Conservation (phyloP, 23 red algal species). For the Gracilaria caudata region DNA sequence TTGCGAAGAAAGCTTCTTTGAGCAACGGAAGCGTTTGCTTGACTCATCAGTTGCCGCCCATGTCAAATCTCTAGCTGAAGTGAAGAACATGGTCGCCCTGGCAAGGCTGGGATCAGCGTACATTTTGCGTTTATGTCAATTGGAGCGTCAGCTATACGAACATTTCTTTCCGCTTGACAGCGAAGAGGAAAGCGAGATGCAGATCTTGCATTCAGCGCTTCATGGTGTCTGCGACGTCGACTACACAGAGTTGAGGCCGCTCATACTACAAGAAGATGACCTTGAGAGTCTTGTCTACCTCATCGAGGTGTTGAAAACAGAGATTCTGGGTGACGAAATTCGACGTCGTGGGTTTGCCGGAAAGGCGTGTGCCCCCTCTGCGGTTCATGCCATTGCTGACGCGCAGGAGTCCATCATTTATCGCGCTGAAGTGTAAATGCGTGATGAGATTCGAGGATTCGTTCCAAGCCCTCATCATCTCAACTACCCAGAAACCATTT, state of each 20-base stretch:
- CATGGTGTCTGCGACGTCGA: conserved; percentile 50
- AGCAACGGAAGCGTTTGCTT: conserved; percentile 65
- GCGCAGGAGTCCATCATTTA: conserved; percentile 91
- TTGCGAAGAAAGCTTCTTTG: conserved; percentile 80
- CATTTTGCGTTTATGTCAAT: conserved; percentile 63
- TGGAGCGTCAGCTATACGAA: conserved; percentile 76
- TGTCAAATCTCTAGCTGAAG: conserved; percentile 61
- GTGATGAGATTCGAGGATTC: conserved; percentile 80
- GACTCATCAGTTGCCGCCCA: conserved; percentile 67
- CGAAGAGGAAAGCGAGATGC: conserved; percentile 30
- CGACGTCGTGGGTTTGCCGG: conserved; percentile 54
- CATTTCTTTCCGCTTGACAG: conserved; percentile 72
- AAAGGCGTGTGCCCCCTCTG: conserved; percentile 59
- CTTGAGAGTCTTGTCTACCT: conserved; percentile 86
- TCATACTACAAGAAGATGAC: conserved; percentile 75
- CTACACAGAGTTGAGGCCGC: conserved; percentile 71
- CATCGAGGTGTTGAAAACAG: conserved; percentile 82
- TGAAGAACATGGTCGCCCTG: conserved; percentile 60
- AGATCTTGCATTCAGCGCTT: conserved; percentile 39
- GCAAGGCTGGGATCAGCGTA: conserved; percentile 67
- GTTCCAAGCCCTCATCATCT: conserved; percentile 69
- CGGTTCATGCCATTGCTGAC: conserved; percentile 73
- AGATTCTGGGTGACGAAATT: conserved; percentile 72
- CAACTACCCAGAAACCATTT: conserved; percentile 63
- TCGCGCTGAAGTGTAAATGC: conserved; percentile 84